Evolutionary conservation across 768 basidiomycete genomes (phyloP).

Genomic region (Coprinopsis marcescibilis): DNA sequence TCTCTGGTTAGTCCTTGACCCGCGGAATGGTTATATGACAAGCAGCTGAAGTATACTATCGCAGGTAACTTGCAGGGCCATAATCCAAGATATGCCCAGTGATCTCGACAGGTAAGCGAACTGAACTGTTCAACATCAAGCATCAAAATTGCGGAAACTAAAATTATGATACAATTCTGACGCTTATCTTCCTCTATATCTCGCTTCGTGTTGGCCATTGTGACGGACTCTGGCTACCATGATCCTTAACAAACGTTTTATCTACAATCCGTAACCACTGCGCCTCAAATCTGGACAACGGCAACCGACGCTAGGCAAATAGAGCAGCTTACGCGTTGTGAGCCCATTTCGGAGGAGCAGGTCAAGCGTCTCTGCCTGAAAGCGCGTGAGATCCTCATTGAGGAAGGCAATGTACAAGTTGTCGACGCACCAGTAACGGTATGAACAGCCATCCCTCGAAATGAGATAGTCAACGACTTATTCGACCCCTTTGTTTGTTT

Average conservation of each 20-base stretch:
- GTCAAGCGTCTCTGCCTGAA: conserved; percentile 95
- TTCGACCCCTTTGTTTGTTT: background rate
- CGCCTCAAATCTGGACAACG: no score
- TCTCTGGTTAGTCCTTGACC: no score
- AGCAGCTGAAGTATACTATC: no score
- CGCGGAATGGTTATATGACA: no score
- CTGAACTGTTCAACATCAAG: background rate
- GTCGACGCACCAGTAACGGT: conserved; percentile 96
- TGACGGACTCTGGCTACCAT: no score
- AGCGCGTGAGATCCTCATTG: conserved; percentile 93
- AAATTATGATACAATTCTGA: no score
- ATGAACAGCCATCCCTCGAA: conserved; percentile 23
- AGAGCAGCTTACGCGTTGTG: conserved; percentile 87
- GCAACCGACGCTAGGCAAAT: conserved; percentile 65
- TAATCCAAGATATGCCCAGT: conserved; percentile 54
- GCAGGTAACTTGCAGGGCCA: no score
- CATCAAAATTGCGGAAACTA: no score
- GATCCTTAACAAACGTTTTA: no score
- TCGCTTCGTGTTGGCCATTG: no score
- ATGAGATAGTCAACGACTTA: background rate
- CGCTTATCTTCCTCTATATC: no score
- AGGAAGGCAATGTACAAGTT: conserved; percentile 95
- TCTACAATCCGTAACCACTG: no score
- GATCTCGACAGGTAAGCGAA: conserved; percentile 50
- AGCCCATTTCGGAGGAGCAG: conserved; percentile 92